Percentiles rank a stretch among this genome's conserved stretches.
These are phyloP conservation scores for Exophiala dermatitidis DNA, from an alignment of 2,329 filamentous ascomycete genomes.

Conservation along the genomic window DNA sequence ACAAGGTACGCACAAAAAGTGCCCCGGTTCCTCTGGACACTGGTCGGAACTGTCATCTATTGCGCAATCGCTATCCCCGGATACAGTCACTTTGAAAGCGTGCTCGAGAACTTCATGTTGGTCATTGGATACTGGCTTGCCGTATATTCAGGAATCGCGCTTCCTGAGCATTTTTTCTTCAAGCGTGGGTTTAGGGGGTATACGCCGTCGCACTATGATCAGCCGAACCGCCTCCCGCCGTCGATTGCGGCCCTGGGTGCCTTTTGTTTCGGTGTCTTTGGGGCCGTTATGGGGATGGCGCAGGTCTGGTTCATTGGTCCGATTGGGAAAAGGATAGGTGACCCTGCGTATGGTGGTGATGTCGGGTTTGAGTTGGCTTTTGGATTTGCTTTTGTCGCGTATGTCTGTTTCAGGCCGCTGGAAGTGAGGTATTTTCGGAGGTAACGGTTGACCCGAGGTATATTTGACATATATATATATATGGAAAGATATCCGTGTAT, in stretches of 20 bases:
- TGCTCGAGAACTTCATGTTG: conserved; percentile 65
- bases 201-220: conserved; percentile 51
- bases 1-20: conserved; percentile 45
- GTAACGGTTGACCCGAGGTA: neutral
- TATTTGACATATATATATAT: too few species aligned
- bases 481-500: too few species aligned
- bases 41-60: conserved; percentile 51
- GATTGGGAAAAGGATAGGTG: conserved; percentile 54
- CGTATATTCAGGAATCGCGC: conserved; percentile 61
- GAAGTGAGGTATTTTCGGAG: conserved; percentile 26
- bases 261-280: conserved; percentile 57
- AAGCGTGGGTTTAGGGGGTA: conserved; percentile 57
- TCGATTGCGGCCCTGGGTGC: conserved; percentile 57
- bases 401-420: conserved; percentile 33
- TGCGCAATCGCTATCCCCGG: conserved; percentile 64
- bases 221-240: conserved; percentile 51
- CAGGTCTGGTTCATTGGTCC: conserved; percentile 64
- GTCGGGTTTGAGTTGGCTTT: conserved; percentile 57
- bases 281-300: conserved; percentile 63
- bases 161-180: conserved; percentile 64
- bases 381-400: conserved; percentile 32
- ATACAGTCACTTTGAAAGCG: conserved; percentile 56
- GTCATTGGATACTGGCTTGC: conserved; percentile 54
- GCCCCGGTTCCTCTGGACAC: conserved; percentile 40
- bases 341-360: conserved; percentile 45